phyloP scores from a whole-genome alignment of 2,329 filamentous ascomycete species.

The Stagonosporopsis cucurbitacearum region DNA sequence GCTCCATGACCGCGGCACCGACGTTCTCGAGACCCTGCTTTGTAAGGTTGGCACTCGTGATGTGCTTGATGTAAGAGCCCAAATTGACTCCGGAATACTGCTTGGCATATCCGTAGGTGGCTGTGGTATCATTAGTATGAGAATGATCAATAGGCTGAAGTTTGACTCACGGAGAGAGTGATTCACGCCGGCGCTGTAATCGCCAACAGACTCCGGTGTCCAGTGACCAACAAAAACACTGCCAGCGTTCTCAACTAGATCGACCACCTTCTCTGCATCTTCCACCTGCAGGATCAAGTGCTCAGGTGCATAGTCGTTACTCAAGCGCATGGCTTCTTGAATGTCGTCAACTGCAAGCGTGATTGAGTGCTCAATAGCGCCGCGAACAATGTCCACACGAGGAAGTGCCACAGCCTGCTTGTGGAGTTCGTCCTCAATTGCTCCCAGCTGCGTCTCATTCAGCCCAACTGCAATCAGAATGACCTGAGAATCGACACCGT shows the following conservation, averaged over 20 bases:
- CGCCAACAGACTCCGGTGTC: constrained; percentile 97
- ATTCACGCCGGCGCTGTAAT: constrained; percentile 98
- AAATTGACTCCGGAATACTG: constrained; percentile 98
- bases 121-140: constrained; percentile 54
- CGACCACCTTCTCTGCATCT: constrained; percentile 75
- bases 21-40: constrained; percentile 85
- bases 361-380: constrained; percentile 88
- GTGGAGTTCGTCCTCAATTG: constrained; percentile 92
- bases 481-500: constrained; percentile 95
- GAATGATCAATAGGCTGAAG: too few species aligned
- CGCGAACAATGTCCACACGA: constrained; percentile 89
- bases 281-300: constrained; percentile 91
- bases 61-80: constrained; percentile 95
- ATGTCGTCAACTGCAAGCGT: constrained; percentile 80
- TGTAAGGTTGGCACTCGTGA: constrained; percentile 91
- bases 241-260: constrained; percentile 87
- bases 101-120: constrained; percentile 96
- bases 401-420: constrained; percentile 85
- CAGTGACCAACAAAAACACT: constrained; percentile 95
- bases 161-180: constrained; percentile 79
- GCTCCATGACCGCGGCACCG: constrained; percentile 87
- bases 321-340: constrained; percentile 76
- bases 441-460: constrained; percentile 71
- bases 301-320: constrained; percentile 95
- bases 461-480: constrained; percentile 87